Evolutionary conservation across 2,329 filamentous ascomycete genomes (phyloP).

Genomic region (Onygenales sp.): DNA sequence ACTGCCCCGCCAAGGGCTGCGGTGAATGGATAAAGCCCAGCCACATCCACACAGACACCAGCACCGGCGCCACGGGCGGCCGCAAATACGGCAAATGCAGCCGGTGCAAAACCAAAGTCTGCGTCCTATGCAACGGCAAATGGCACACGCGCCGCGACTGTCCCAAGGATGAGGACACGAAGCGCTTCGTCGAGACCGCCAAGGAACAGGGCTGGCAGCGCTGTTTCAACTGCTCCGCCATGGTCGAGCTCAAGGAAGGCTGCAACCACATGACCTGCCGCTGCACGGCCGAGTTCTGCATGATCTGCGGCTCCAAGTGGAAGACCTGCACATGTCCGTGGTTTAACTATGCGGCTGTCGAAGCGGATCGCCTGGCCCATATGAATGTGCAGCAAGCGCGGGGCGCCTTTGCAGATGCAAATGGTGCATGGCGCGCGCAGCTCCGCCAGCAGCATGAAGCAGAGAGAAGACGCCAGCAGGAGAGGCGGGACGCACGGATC

Average conservation of each 20-base stretch:
- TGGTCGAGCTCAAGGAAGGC: conserved; percentile 72
- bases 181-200: conserved; percentile 49
- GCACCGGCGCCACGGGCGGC: conserved; percentile 37
- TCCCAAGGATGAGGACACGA: conserved; percentile 42
- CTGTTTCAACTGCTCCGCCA: conserved; percentile 66
- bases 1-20: conserved; percentile 65
- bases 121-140: conserved; percentile 60
- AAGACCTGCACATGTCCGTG: conserved; percentile 74
- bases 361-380: conserved; percentile 63
- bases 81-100: conserved; percentile 61
- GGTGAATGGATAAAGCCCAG: conserved; percentile 71
- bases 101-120: conserved; percentile 65
- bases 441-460: conserved; percentile 40
- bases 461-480: conserved; percentile 39
- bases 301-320: conserved; percentile 74
- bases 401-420: conserved; percentile 6
- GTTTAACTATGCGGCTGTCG: conserved; percentile 56
- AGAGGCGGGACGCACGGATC: conserved; percentile 41
- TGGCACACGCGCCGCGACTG: conserved; percentile 65
- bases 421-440: conserved; percentile 12
- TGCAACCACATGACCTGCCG: conserved; percentile 85
- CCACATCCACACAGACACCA: conserved; percentile 49
- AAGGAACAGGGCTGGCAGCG: conserved; percentile 66
- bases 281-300: conserved; percentile 78
- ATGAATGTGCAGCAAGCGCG: conserved; percentile 68